Percentiles rank a stretch among this genome's conserved stretches.
These are phyloP conservation scores for Pichia phayaonensis DNA, from an alignment of 805 yeast species.

Conservation along the genomic window DNA sequence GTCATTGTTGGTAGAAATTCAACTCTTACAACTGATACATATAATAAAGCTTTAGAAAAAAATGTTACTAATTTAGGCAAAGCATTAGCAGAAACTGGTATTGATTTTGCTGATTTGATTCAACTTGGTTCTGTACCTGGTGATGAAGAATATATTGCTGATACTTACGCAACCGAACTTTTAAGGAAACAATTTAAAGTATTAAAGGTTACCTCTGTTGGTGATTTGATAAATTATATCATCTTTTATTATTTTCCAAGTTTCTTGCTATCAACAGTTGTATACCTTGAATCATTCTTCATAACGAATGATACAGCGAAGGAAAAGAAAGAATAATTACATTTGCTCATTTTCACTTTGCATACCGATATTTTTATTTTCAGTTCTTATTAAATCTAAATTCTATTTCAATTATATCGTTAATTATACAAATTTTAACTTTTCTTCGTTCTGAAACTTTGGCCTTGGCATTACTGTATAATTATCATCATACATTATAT, in stretches of 20 bases:
- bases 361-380: not conserved
- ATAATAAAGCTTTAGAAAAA: slow-evolving; percentile 2
- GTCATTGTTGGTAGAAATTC: slow-evolving; percentile 3
- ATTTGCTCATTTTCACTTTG: not conserved
- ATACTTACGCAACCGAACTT: slow-evolving; percentile 1
- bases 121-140: slow-evolving; percentile 2
- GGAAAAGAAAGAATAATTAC: not conserved
- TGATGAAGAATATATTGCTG: slow-evolving; percentile 6
- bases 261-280: not conserved
- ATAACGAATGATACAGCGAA: not conserved
- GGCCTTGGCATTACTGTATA: slow-evolving; percentile 30
- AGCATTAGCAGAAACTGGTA: not conserved
- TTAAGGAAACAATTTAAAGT: slow-evolving; percentile 3
- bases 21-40: not conserved
- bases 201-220: not conserved
- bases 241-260: slow-evolving; percentile 5
- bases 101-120: not conserved
- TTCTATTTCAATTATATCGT: not conserved
- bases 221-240: not conserved
- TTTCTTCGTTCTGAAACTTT: slow-evolving; percentile 9
- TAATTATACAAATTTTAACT: slow-evolving; percentile 2
- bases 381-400: not conserved
- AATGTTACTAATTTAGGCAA: not conserved
- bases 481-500: slow-evolving; percentile 44
- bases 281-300: not conserved